Base-by-base conservation (phyloP, 2,329 filamentous ascomycete species). In the Colletotrichum lentis region DNA sequence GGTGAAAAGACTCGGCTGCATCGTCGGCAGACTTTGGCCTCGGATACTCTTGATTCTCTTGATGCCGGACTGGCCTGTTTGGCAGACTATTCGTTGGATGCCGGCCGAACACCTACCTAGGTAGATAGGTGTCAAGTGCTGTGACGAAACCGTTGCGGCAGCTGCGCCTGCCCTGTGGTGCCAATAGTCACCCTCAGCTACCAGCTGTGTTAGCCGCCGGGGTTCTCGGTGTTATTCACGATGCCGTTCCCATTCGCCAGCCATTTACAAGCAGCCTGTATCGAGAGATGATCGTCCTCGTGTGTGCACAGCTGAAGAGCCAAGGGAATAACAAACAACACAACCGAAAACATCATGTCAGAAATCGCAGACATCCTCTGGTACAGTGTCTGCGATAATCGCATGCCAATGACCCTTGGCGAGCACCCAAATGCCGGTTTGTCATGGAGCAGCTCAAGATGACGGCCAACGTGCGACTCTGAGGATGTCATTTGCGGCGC, bases 401-500 rank as follows among this genome's bases (percentile, higher is more conserved):
- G 50, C 50, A 54, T 54, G 50, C 20, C 37, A 27, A 43, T 22
- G 6, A 56, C 5, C 46, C 27, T 16, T 49, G 46, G 37, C 22
- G 37, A 56, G 53, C 53, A 44, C 24, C 14, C 2, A 47, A 44
- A 22, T 56, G 52, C 52, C 41, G 52, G 55, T 31, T 53, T 50
- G 43, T 50, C 43, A 27, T 56, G n/a, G 47, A 31, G 27, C n/a
- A 22, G 27, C 41, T 31, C 27, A 16, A 44, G 18, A 31, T 41
- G 49, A n/a, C 41, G 16, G 24, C 18, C 37, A 18, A 63, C 22
- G 41, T 27, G 43, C 20, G 14, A 53, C 49, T 27, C 43, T 18
- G 27, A 43, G 47, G 22, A 22, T 52, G 43, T 31, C 20, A n/a
- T 43, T 47, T 49, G 54, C 59, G 65, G 65, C 55, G 62, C 61